Percentiles rank a stretch among this genome's conserved stretches.
These are phyloP conservation scores for Penicillium brevicompactum DNA, from an alignment of 2,329 filamentous ascomycete genomes.

Conservation along the genomic window DNA sequence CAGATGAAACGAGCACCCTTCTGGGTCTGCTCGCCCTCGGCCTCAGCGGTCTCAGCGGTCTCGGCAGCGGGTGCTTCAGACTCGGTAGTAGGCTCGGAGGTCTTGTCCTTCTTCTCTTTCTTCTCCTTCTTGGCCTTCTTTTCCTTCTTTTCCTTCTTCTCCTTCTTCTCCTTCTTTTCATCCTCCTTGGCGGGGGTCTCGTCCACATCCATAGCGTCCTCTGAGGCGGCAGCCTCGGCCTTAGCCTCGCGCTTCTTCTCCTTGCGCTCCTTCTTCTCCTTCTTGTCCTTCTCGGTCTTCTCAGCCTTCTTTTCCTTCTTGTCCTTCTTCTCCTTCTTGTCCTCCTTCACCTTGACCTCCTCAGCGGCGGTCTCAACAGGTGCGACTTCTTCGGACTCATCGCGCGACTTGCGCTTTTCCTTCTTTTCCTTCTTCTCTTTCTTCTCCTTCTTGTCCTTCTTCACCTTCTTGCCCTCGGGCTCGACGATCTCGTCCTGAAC, in stretches of 20 bases:
- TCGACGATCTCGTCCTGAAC: slow-evolving; percentile 32
- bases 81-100: slow-evolving; percentile 18
- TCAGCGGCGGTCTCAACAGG: slow-evolving; percentile 9
- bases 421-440: slow-evolving; percentile 30
- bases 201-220: slow-evolving; percentile 15
- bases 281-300: slow-evolving; percentile 14
- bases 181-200: slow-evolving; percentile 18
- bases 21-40: slow-evolving; percentile 18
- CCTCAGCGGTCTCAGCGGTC: slow-evolving; percentile 12
- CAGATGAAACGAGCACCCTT: slow-evolving; percentile 68
- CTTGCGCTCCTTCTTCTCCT: slow-evolving; percentile 16
- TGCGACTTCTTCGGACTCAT: slow-evolving; percentile 6
- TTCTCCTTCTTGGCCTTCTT: slow-evolving; percentile 16
- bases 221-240: slow-evolving; percentile 8
- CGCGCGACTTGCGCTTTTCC: slow-evolving; percentile 12
- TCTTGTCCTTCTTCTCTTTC: slow-evolving; percentile 15
- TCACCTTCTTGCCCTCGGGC: slow-evolving; percentile 37
- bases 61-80: slow-evolving; percentile 19
- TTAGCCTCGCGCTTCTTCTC: slow-evolving; percentile 18
- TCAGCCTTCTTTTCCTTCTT: slow-evolving; percentile 19
- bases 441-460: slow-evolving; percentile 31
- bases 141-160: slow-evolving; percentile 21
- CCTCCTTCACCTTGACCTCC: slow-evolving; percentile 1
- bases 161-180: slow-evolving; percentile 25
- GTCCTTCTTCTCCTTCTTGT: slow-evolving; percentile 19